phyloP scores from a whole-genome alignment of 345 rosid species.

The Hibiscus syriacus region DNA sequence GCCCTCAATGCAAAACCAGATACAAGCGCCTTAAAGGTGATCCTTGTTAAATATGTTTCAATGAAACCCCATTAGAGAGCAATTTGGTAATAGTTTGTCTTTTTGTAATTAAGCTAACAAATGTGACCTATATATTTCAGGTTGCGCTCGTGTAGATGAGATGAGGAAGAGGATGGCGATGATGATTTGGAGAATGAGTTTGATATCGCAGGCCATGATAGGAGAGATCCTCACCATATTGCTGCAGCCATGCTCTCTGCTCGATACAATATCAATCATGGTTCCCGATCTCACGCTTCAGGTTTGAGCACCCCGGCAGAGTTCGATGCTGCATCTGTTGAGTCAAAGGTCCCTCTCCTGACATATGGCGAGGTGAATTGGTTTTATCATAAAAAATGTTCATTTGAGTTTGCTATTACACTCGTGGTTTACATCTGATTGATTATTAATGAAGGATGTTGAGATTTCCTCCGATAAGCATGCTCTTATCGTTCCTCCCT shows the following conservation, averaged over 20 bases:
- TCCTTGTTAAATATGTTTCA: background rate
- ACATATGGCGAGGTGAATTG: slow-evolving; percentile 64
- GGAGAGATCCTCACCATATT: slow-evolving; percentile 34
- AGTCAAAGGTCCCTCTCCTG: slow-evolving; percentile 52
- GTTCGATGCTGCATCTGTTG: slow-evolving; percentile 44
- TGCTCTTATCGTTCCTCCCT: slow-evolving; percentile 73
- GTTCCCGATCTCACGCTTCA: slow-evolving; percentile 16
- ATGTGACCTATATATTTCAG: slow-evolving; percentile 22
- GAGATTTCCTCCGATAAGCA: slow-evolving; percentile 69
- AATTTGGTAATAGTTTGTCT: background rate
- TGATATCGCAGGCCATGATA: slow-evolving; percentile 23
- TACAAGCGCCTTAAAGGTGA: slow-evolving; percentile 83
- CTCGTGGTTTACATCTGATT: background rate
- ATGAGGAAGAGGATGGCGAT: slow-evolving; percentile 62
- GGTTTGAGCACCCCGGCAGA: slow-evolving; percentile 40
- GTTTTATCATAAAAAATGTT: background rate
- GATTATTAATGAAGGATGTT: slow-evolving; percentile 39
- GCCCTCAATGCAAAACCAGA: slow-evolving; percentile 93
- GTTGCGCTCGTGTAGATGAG: slow-evolving; percentile 64
- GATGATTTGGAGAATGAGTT: slow-evolving; percentile 65
- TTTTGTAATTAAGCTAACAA: background rate
- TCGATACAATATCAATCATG: slow-evolving; percentile 42
- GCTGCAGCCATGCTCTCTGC: slow-evolving; percentile 46
- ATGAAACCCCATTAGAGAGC: background rate
- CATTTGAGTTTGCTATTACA: background rate